These are phyloP conservation scores for Larix kaempferi DNA, from an alignment of 75 land plant species.

Conservation along the genomic window DNA sequence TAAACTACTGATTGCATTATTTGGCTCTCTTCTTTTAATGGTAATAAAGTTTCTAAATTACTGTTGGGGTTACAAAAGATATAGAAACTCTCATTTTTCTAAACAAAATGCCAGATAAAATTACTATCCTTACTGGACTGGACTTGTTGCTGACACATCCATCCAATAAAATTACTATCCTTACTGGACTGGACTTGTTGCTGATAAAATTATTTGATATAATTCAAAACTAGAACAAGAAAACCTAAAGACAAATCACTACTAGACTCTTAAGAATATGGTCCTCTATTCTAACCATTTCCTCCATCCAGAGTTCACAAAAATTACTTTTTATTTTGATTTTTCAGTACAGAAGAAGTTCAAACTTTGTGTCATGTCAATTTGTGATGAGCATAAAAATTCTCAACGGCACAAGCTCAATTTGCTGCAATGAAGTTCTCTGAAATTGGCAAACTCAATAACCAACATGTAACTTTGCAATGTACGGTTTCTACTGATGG, in stretches of 20 bases:
- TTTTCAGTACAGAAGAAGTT: too few relatives aligned
- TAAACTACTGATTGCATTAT: background rate
- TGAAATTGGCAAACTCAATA: background rate
- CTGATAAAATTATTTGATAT: background rate
- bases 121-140: background rate
- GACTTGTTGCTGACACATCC: background rate
- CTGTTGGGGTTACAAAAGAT: background rate
- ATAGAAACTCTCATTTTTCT: background rate
- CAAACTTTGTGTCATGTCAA: background rate
- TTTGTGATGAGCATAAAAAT: background rate
- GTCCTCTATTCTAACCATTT: background rate
- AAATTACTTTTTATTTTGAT: too few relatives aligned
- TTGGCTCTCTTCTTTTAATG: background rate
- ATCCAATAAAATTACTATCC: background rate
- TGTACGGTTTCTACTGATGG: background rate
- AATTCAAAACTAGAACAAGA: background rate
- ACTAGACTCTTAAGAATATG: background rate
- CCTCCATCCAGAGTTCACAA: background rate
- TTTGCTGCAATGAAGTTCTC: background rate
- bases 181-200: background rate
- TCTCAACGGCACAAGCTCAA: background rate
- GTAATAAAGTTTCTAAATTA: background rate
- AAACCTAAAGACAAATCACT: background rate
- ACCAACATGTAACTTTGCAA: background rate
- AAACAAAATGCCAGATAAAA: background rate